Conservation (phyloP, 805 yeast species). For the Wickerhamiella cacticola region DNA sequence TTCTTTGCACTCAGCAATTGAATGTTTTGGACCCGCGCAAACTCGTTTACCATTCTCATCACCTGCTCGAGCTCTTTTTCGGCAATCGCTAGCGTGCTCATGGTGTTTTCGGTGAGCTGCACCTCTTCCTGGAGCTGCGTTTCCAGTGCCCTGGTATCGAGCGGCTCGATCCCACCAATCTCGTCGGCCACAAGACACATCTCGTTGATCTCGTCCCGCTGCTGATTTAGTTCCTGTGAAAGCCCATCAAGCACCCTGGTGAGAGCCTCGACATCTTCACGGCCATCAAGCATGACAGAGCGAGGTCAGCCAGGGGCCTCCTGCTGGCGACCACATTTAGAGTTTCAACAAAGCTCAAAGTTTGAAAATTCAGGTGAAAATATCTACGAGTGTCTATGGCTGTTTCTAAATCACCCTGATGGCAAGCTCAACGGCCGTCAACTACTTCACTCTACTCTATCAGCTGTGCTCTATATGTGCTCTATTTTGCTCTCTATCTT, state of each 20-base stretch:
- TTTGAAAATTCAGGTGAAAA: no score
- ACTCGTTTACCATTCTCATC: constrained; percentile 9
- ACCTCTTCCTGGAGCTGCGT: constrained; percentile 11
- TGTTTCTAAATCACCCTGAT: background rate
- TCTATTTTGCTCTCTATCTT: background rate
- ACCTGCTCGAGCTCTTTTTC: constrained; percentile 7
- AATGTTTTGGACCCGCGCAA: constrained; percentile 1
- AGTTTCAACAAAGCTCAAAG: no score
- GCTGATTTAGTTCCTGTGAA: constrained; percentile 16
- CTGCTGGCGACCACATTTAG: no score
- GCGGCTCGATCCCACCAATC: constrained; percentile 18
- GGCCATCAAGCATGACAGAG: constrained; percentile 5
- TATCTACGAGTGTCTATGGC: no score
- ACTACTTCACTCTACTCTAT: background rate
- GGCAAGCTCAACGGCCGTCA: no score
- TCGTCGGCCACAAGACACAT: constrained; percentile 18
- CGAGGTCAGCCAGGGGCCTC: no score
- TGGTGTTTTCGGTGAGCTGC: constrained; percentile 12
- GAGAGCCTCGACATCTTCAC: constrained; percentile 17
- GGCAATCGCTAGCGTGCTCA: constrained; percentile 3
- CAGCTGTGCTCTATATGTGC: background rate
- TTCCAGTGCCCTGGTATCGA: constrained; percentile 12
- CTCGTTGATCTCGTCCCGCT: constrained; percentile 20
- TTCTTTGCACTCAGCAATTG: constrained; percentile 13
- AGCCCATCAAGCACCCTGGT: constrained; percentile 21